Percentiles rank a stretch among this genome's conserved stretches.
Evolutionary conservation across 257 asterid genomes (phyloP).

Genomic region (Linaria vulgaris): DNA sequence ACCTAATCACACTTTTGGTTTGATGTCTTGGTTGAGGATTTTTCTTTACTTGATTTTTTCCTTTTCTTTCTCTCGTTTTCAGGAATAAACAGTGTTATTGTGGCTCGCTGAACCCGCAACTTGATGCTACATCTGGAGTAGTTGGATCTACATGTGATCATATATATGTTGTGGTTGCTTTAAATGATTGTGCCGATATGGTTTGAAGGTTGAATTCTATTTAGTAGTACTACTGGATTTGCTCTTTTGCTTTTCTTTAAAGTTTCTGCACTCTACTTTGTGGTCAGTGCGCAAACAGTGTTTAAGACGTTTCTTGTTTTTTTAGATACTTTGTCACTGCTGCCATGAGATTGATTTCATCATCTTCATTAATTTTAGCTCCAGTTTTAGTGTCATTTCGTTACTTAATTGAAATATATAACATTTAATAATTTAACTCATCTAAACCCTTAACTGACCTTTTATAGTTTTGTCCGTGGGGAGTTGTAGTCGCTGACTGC

Average conservation of each 20-base stretch:
- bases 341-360: constrained; percentile 18
- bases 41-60: background rate
- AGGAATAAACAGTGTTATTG: constrained; percentile 38
- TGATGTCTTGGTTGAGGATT: background rate
- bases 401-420: constrained; percentile 17
- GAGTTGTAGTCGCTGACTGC: constrained; percentile 57
- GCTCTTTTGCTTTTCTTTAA: constrained; percentile 28
- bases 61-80: constrained; percentile 13
- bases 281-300: constrained; percentile 21
- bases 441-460: constrained; percentile 56
- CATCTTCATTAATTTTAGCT: constrained; percentile 4
- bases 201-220: constrained; percentile 53
- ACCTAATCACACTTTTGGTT: background rate
- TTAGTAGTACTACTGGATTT: constrained; percentile 41
- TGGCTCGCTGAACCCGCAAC: constrained; percentile 23
- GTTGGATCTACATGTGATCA: constrained; percentile 33
- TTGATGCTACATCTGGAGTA: constrained; percentile 20
- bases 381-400: constrained; percentile 19
- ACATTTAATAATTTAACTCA: constrained; percentile 36
- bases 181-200: constrained; percentile 34
- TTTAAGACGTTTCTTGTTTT: constrained; percentile 16
- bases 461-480: constrained; percentile 66
- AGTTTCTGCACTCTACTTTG: constrained; percentile 33
- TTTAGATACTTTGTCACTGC: constrained; percentile 2
- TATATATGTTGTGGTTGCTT: constrained; percentile 47